Conservation (phyloP, 495 filamentous ascomycete species). For the Podospora appendiculata region DNA sequence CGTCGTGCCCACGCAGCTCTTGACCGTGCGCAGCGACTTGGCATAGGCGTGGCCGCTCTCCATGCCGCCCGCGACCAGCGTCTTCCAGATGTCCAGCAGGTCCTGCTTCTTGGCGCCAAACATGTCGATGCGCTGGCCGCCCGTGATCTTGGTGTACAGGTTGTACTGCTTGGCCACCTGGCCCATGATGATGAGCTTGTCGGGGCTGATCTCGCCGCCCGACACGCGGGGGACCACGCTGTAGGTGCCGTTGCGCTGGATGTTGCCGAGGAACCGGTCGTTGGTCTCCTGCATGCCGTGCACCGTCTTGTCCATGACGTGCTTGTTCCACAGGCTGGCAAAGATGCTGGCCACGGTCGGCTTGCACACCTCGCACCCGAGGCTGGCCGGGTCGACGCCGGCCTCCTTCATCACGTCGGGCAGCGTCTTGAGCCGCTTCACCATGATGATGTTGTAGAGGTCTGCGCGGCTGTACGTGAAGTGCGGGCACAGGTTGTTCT, state of each 20-base stretch:
- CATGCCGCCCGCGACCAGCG: constrained; percentile 83
- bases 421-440: constrained; percentile 72
- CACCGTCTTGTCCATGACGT: constrained; percentile 67
- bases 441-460: constrained; percentile 81
- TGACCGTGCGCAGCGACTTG: constrained; percentile 85
- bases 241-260: constrained; percentile 91
- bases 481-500: constrained; percentile 81
- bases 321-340: constrained; percentile 75
- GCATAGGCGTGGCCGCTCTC: constrained; percentile 94
- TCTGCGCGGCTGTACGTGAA: constrained; percentile 84
- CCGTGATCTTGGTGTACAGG: constrained; percentile 93
- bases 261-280: constrained; percentile 87
- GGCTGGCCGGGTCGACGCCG: constrained; percentile 63
- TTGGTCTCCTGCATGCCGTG: constrained; percentile 92
- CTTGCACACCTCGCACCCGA: constrained; percentile 93
- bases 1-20: constrained; percentile 89
- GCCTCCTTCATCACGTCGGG: constrained; percentile 74
- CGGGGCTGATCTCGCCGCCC: constrained; percentile 85
- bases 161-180: constrained; percentile 82
- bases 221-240: constrained; percentile 81
- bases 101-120: constrained; percentile 92
- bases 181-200: constrained; percentile 83
- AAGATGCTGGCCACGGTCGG: constrained; percentile 81
- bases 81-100: constrained; percentile 80
- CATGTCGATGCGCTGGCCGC: constrained; percentile 92